These are phyloP conservation scores for Penicillium bialowiezense DNA, from an alignment of 495 filamentous ascomycete genomes.

Conservation along the genomic window DNA sequence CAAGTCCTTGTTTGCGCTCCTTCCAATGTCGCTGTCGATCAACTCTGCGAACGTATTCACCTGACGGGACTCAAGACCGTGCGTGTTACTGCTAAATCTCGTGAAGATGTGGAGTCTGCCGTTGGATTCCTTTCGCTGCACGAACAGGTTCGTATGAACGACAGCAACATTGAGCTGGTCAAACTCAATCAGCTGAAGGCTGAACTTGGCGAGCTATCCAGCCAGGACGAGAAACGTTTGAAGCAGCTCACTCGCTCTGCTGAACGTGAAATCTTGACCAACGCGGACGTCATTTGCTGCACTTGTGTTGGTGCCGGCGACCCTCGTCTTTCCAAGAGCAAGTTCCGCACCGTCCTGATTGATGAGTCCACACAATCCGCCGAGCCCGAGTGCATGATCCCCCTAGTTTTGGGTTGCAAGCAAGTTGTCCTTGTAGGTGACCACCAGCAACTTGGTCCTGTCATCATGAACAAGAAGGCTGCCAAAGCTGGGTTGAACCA, in stretches of 20 bases:
- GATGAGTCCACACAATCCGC: slow-evolving; percentile 99
- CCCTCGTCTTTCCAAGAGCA: slow-evolving; percentile 90
- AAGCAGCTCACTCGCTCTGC: slow-evolving; percentile 91
- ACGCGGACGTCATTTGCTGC: slow-evolving; percentile 98
- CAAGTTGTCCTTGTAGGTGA: slow-evolving; percentile 97
- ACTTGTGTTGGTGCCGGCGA: slow-evolving; percentile 98
- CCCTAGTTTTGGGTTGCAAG: slow-evolving; percentile 94
- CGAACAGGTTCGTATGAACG: slow-evolving; percentile 95
- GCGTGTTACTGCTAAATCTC: slow-evolving; percentile 96
- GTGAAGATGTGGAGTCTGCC: slow-evolving; percentile 96
- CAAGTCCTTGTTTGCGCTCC: slow-evolving; percentile 96
- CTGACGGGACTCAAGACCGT: slow-evolving; percentile 92
- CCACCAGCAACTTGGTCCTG: slow-evolving; percentile 96
- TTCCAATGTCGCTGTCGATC: slow-evolving; percentile 97
- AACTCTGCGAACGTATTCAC: slow-evolving; percentile 97
- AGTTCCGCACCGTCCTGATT: slow-evolving; percentile 96
- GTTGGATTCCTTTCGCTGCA: slow-evolving; percentile 94
- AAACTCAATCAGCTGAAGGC: slow-evolving; percentile 90
- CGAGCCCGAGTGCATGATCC: slow-evolving; percentile 99
- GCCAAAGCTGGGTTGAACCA: slow-evolving; percentile 97
- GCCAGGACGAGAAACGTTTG: slow-evolving; percentile 97
- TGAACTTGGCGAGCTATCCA: slow-evolving; percentile 88
- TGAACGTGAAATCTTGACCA: slow-evolving; percentile 92
- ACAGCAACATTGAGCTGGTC: slow-evolving; percentile 87
- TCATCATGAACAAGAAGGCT: slow-evolving; percentile 99